These are phyloP conservation scores for Acmispon strigosus DNA, from an alignment of 306 rosid genomes.

Conservation along the genomic window DNA sequence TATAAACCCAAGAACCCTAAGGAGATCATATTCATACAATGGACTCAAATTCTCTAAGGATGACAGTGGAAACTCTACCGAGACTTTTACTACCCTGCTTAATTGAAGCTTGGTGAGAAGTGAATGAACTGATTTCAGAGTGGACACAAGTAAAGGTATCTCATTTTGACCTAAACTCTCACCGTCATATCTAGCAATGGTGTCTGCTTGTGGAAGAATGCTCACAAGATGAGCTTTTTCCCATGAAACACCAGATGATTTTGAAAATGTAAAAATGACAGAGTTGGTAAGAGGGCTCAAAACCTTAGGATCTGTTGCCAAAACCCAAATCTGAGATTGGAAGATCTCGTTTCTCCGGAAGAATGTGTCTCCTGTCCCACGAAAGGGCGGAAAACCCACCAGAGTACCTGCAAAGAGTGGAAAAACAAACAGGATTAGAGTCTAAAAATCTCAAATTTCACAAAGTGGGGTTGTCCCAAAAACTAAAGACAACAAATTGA, in stretches of 20 bases:
- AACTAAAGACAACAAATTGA: neutral
- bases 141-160: constrained; percentile 24
- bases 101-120: constrained; percentile 22
- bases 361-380: constrained; percentile 30
- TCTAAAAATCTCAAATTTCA: neutral
- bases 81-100: constrained; percentile 32
- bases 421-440: neutral
- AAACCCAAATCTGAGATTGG: constrained; percentile 36
- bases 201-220: constrained; percentile 32
- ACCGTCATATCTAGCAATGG: constrained; percentile 31
- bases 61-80: constrained; percentile 45
- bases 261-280: too few relatives aligned
- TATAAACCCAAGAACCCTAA: constrained; percentile 25
- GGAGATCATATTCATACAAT: constrained; percentile 21
- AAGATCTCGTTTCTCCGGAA: constrained; percentile 34
- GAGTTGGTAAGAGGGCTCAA: constrained; percentile 27
- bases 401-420: constrained; percentile 27
- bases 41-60: constrained; percentile 30
- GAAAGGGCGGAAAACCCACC: constrained; percentile 40
- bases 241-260: constrained; percentile 31
- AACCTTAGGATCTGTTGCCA: constrained; percentile 28
- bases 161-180: constrained; percentile 24
- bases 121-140: constrained; percentile 31
- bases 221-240: constrained; percentile 26
- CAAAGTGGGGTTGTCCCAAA: neutral